Conservation (phyloP, 116 monocot species). For the Papilionanthe hybrid region DNA sequence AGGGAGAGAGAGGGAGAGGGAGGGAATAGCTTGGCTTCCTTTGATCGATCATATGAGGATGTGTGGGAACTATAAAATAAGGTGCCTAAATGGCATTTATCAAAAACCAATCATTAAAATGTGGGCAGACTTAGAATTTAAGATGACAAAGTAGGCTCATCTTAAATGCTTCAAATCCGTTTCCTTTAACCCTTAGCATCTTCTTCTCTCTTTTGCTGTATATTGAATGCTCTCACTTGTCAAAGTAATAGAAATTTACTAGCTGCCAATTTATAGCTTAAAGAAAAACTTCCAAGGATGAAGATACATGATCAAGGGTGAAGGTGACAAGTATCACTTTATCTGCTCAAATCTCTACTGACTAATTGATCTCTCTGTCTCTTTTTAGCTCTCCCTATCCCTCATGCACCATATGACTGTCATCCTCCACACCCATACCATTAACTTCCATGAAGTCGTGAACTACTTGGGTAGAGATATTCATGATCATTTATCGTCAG, state of each 20-base stretch:
- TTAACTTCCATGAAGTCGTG: background rate
- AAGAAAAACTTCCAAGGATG: too few species aligned
- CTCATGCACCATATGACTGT: background rate
- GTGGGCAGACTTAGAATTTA: conserved; percentile 74
- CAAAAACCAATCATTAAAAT: conserved; percentile 62
- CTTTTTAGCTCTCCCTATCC: background rate
- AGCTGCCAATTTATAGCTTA: too few species aligned
- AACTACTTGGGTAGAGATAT: background rate
- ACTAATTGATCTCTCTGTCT: too few species aligned
- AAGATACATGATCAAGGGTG: too few species aligned
- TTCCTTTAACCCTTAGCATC: background rate
- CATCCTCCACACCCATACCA: background rate
- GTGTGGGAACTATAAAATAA: conserved; percentile 41
- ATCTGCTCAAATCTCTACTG: background rate
- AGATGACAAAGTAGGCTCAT: conserved; percentile 60
- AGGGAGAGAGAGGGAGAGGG: conserved; percentile 4
- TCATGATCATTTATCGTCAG: background rate
- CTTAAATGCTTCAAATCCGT: conserved; percentile 61
- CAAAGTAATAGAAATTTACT: too few species aligned
- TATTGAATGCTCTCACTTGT: too few species aligned
- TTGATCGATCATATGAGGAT: conserved; percentile 26
- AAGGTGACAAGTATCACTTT: too few species aligned
- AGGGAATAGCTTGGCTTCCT: conserved; percentile 1
- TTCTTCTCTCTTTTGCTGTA: too few species aligned
- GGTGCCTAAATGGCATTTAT: conserved; percentile 48